Base-by-base conservation (phyloP, 2,329 filamentous ascomycete species). In the Colletotrichum musicola region DNA sequence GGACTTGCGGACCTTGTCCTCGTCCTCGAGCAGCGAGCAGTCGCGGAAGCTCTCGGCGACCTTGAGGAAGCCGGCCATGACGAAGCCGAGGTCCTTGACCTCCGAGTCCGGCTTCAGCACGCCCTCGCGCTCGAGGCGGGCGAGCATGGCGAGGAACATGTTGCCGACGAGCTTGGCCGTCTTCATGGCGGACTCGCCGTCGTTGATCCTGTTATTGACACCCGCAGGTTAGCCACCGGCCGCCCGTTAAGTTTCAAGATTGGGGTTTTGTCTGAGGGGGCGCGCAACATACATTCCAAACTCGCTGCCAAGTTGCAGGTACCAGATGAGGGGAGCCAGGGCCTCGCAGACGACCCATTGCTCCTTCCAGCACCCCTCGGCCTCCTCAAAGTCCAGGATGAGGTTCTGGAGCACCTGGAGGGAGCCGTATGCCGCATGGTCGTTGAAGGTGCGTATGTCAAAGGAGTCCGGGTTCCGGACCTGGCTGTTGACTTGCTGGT, bases 371-470 rank as follows among this genome's bases (percentile, higher is more conserved):
- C 78, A 72, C 20, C 72, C 73, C 7, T 71, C 68, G 4, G 75
- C 79, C 60, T 82, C 78, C 3, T 74, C 71, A 49, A 81, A 82
- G 57, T 83, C 78, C 6, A 82, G 72, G 1, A 85, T 50, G 6
- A 78, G 66, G 59, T 85, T 85, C 72, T 85, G 76, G 4, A 84
- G 25, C 0, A 82, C 71, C 73, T 86, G 82, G 0, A 85, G 49
- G 7, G 74, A 59, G 1, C 83, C 83, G 51, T 82, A 84, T 4
- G 66, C 74, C 5, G 59, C 72, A 54, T 80, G 80, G 68, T 84
- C 80, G 59, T 84, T 85, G 72, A 77, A 83, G 2, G 79, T 79
- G 71, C 83, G 75, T 79, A 85, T 81, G 6, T 18, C 18, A 49
- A 85, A 84, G 44, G 68, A 68, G 55, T 85, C 82, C 2, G 79